Evolutionary conservation across 2,329 filamentous ascomycete genomes (phyloP).

Genomic region (Falciphora oryzae): DNA sequence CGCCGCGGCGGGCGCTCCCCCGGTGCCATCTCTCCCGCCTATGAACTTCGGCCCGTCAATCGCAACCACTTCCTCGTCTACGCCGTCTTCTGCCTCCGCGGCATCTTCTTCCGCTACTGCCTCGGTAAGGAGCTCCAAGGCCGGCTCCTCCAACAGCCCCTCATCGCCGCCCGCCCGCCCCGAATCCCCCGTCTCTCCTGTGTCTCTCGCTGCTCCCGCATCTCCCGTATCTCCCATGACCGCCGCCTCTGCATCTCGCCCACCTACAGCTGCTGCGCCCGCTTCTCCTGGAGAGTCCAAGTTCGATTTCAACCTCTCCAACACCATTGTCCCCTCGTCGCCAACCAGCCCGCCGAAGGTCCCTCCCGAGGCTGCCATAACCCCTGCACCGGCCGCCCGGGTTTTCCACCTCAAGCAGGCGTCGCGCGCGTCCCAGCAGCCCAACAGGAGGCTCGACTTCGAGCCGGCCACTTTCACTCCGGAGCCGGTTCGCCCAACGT

Average conservation of each 20-base stretch:
- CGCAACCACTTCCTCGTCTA: neutral
- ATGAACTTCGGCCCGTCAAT: slow-evolving; percentile 2
- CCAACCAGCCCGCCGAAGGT: neutral
- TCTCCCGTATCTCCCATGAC: neutral
- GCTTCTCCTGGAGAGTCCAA: neutral
- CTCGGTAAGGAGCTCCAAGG: neutral
- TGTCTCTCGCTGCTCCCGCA: neutral
- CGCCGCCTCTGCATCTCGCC: neutral
- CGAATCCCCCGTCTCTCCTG: slow-evolving; percentile 1
- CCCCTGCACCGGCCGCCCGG: no score
- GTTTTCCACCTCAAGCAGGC: neutral
- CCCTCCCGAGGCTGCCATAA: neutral
- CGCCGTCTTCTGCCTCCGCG: neutral
- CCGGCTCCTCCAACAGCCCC: neutral
- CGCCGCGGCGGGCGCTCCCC: slow-evolving; percentile 13
- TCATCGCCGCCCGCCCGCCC: neutral
- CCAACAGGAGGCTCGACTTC: neutral
- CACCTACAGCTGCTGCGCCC: neutral
- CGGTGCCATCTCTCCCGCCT: slow-evolving; percentile 15
- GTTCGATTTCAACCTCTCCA: slow-evolving; percentile 11
- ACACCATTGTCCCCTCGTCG: neutral
- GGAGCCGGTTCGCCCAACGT: neutral
- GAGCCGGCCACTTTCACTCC: neutral
- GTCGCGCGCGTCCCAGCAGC: neutral
- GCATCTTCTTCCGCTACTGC: neutral